phyloP scores from a whole-genome alignment of 768 basidiomycete species.

The Xanthoconium purpureum region DNA sequence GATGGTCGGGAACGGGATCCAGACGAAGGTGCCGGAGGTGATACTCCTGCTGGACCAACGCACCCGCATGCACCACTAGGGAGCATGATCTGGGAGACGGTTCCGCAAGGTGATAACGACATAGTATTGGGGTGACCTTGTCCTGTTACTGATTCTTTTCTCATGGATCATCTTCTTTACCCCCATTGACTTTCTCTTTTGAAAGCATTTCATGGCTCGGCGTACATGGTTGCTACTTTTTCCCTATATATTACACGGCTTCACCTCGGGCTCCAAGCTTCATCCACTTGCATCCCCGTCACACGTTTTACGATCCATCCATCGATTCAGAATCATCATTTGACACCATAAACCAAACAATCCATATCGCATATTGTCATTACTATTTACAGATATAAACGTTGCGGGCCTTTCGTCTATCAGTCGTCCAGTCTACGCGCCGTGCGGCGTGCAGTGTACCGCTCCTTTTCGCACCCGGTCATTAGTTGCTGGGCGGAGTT shows the following conservation, averaged over 20 bases:
- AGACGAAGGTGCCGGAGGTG: conserved; percentile 19
- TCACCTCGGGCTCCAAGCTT: neutral
- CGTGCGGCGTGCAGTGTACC: neutral
- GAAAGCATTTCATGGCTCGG: conserved; percentile 5
- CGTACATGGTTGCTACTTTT: neutral
- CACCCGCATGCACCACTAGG: conserved; percentile 19
- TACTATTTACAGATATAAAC: conserved; percentile 15
- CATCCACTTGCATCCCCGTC: conserved; percentile 4
- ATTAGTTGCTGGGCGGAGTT: neutral
- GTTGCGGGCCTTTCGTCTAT: conserved; percentile 10
- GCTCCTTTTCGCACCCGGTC: no score
- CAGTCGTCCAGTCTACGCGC: conserved; percentile 1
- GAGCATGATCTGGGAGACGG: conserved; percentile 30
- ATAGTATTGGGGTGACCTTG: conserved; percentile 28
- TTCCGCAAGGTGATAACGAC: conserved; percentile 29
- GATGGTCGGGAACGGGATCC: conserved; percentile 18
- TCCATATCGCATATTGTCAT: conserved; percentile 4
- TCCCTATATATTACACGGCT: conserved; percentile 1
- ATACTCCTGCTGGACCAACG: conserved; percentile 19
- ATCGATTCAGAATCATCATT: neutral
- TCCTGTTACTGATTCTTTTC: conserved; percentile 3
- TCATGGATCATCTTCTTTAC: neutral
- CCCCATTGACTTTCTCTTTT: neutral
- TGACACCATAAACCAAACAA: conserved; percentile 1
- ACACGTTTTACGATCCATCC: conserved; percentile 1